Percentiles rank a stretch among this genome's conserved stretches.
Conservation (phyloP, 2,329 filamentous ascomycete species). For the Xylaria sp. region DNA sequence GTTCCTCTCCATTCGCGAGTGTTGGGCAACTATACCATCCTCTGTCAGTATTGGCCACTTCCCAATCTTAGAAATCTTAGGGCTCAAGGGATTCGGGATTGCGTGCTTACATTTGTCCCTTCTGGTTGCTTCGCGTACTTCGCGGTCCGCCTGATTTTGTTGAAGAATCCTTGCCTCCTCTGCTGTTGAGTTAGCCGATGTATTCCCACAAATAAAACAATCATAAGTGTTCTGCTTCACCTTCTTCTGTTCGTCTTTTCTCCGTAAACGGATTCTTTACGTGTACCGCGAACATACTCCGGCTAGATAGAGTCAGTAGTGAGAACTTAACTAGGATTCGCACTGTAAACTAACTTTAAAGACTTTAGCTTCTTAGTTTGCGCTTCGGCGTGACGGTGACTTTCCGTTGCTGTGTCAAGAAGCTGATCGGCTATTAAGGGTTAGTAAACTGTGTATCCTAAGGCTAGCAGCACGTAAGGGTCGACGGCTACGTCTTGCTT, state of each 20-base stretch:
- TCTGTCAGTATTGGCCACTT: conserved; percentile 13
- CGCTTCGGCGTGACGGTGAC: conserved; percentile 77
- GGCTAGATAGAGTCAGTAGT: conserved; percentile 72
- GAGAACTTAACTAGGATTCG: too few relatives aligned
- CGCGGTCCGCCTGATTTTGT: conserved; percentile 69
- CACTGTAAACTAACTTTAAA: conserved; percentile 20
- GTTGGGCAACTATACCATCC: conserved; percentile 47
- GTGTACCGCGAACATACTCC: conserved; percentile 90
- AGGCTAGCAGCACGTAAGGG: background rate
- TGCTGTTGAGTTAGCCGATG: conserved; percentile 19
- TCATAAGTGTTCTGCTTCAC: conserved; percentile 14
- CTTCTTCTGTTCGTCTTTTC: conserved; percentile 67
- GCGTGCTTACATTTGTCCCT: conserved; percentile 58
- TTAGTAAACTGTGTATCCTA: conserved; percentile 11
- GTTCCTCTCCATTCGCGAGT: conserved; percentile 63
- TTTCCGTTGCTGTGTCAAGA: conserved; percentile 82
- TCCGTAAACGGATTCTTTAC: conserved; percentile 82
- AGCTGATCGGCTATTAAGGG: conserved; percentile 70
- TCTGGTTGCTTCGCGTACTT: conserved; percentile 71
- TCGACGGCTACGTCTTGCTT: background rate
- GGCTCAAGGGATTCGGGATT: background rate
- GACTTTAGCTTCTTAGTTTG: conserved; percentile 78
- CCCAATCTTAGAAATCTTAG: background rate
- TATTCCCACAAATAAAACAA: background rate
- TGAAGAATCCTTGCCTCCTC: conserved; percentile 49